Base-by-base conservation (phyloP, 1,284 basidiomycete species). In the Trametes pubescens region DNA sequence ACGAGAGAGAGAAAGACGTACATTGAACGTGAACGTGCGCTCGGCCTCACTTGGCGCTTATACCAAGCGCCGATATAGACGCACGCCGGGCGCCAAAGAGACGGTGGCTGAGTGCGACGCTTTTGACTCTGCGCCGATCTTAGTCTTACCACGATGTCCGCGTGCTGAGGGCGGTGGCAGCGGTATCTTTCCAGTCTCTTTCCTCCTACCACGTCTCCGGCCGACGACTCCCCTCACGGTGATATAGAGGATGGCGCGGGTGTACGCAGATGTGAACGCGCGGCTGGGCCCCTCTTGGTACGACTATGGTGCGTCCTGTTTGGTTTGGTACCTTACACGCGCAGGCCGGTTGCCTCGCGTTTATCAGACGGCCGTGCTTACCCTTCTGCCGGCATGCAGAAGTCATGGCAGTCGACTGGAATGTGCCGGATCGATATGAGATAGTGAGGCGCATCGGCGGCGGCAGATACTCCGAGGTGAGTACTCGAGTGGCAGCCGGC, bases 381-480 rank as follows among this genome's bases (percentile, higher is more conserved):
- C 43, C 34, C 48, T 16, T 32, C 3, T 26, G 6, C 18, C 73
- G 52, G 46, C 32, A 32, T 13, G n/a, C 35, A 92, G 91, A 93
- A 74, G 89, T 86, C 73, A 82, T 90, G 69, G 82, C 83, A 67
- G 88, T 93, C 47, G 87, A 91, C 40, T 97, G 95, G 95, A 95
- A 94, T 61, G 88, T 90, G 10, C 98, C 99, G 79, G 96, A 99
- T 82, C 94, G 97, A 79, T 99, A 99, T 76, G 98, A 99, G 82
- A 97, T 99, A 75, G 93, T 98, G 48, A 86, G 95, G 67, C 97
- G 98, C 79, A 95, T 99, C n/a, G 97, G 97, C 26, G 84, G 97
- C 55, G 97, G 97, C 68, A 98, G 98, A 79, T 97, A 97, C 78
- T 96, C 94, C 37, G 95, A 98, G 86, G 94, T 94, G 68, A 51